phyloP scores from a whole-genome alignment of 306 rosid genomes.

The Quillaja saponaria region DNA sequence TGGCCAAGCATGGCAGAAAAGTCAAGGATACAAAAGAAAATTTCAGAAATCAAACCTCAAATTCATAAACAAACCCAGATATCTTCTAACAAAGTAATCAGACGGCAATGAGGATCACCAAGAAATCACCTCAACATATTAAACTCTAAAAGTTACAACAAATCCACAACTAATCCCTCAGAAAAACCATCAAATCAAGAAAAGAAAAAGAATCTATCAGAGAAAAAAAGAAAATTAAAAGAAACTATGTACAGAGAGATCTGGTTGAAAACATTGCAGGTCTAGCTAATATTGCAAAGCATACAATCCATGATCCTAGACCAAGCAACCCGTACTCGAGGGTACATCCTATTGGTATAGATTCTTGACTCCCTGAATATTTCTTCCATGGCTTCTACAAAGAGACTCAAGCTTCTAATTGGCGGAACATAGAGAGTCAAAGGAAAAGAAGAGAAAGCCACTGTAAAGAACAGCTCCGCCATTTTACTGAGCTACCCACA shows the following conservation, averaged over 20 bases:
- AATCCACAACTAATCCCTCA: slow-evolving; percentile 20
- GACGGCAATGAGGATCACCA: not conserved
- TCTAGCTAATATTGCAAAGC: slow-evolving; percentile 67
- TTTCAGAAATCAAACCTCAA: not conserved
- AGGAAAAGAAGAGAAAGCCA: slow-evolving; percentile 79
- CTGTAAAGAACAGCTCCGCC: slow-evolving; percentile 66
- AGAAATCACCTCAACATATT: not conserved
- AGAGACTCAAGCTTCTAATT: slow-evolving; percentile 65
- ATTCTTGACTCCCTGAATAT: slow-evolving; percentile 50
- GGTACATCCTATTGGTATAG: slow-evolving; percentile 50
- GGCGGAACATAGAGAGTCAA: slow-evolving; percentile 84
- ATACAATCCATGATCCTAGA: slow-evolving; percentile 60
- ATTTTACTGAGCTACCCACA: slow-evolving; percentile 11
- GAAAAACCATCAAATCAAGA: not conserved
- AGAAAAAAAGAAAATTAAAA: not conserved
- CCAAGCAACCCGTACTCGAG: slow-evolving; percentile 68
- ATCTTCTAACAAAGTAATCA: not conserved
- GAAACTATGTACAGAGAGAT: slow-evolving; percentile 1
- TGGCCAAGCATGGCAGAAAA: not conserved
- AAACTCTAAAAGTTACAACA: not conserved
- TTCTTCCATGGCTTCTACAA: slow-evolving; percentile 70
- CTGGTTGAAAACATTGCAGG: slow-evolving; percentile 1
- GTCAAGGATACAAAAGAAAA: not conserved
- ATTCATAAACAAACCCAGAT: slow-evolving; percentile 14
- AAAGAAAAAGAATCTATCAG: not conserved